Conservation (phyloP, 805 yeast genomes). For the Kluyveromyces siamensis region DNA sequence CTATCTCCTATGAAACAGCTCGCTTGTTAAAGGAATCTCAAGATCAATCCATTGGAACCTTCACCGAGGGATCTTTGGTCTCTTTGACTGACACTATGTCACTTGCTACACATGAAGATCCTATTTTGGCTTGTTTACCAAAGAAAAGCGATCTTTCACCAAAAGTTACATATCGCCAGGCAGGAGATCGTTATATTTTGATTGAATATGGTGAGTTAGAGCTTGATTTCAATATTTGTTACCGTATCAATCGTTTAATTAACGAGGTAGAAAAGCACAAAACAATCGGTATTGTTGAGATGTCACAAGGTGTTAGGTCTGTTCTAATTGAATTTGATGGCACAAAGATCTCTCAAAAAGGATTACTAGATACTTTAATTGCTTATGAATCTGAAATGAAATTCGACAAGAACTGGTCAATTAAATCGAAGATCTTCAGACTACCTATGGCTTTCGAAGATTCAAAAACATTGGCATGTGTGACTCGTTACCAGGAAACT, state of each 20-base stretch:
- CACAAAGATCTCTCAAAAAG: conserved; percentile 46
- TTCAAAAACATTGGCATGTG: conserved; percentile 79
- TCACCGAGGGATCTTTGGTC: conserved; percentile 10
- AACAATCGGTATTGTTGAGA: conserved; percentile 79
- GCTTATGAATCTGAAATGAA: conserved; percentile 71
- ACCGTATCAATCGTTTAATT: conserved; percentile 76
- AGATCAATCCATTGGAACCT: conserved; percentile 40
- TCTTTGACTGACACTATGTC: conserved; percentile 25
- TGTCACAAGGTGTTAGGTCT: conserved; percentile 96
- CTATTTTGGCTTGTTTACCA: conserved; percentile 51
- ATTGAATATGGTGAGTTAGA: conserved; percentile 88
- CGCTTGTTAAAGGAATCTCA: conserved; percentile 51
- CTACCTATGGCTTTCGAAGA: conserved; percentile 98
- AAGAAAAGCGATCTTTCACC: conserved; percentile 47
- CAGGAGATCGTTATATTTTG: conserved; percentile 89
- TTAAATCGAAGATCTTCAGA: conserved; percentile 71
- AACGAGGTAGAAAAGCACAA: conserved; percentile 56
- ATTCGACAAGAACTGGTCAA: conserved; percentile 73
- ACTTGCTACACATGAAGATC: conserved; percentile 47
- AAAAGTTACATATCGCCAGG: conserved; percentile 80
- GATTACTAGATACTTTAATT: conserved; percentile 52
- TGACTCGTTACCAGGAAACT: conserved; percentile 84
- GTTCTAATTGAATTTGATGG: conserved; percentile 83
- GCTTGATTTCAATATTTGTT: conserved; percentile 77
- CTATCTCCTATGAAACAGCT: conserved; percentile 64